phyloP scores from a whole-genome alignment of 2,329 filamentous ascomycete species.

The Ophiocordyceps australis region DNA sequence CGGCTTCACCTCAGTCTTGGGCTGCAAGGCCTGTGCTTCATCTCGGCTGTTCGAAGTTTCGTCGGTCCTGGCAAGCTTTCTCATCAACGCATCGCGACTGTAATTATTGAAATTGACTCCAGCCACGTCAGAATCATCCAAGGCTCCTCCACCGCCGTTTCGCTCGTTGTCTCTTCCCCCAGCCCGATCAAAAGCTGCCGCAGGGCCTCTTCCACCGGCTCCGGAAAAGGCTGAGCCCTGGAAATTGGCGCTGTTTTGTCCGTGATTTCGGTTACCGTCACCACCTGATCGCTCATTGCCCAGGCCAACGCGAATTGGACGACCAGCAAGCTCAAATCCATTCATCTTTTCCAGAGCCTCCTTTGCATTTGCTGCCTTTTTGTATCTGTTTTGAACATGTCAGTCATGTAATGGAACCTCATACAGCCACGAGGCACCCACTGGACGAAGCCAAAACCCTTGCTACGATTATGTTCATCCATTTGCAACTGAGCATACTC shows the following conservation, averaged over 20 bases:
- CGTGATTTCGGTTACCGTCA: slow-evolving; percentile 84
- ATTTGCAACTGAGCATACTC: slow-evolving; percentile 97
- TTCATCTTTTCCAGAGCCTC: slow-evolving; percentile 98
- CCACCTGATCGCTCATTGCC: slow-evolving; percentile 99
- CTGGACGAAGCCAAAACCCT: slow-evolving; percentile 98
- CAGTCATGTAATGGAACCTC: too few relatives aligned
- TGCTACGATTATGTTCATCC: slow-evolving; percentile 76
- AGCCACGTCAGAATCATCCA: slow-evolving; percentile 94
- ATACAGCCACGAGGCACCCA: too few relatives aligned
- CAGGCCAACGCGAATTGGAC: slow-evolving; percentile 94
- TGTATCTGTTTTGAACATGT: slow-evolving; percentile 54
- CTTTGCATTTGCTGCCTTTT: slow-evolving; percentile 76
- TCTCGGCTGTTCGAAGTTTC: slow-evolving; percentile 50
- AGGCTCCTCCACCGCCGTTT: slow-evolving; percentile 74
- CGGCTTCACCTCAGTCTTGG: slow-evolving; percentile 62
- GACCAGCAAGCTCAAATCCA: slow-evolving; percentile 92
- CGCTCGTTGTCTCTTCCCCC: slow-evolving; percentile 82
- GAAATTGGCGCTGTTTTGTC: slow-evolving; percentile 52
- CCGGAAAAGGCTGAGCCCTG: slow-evolving; percentile 88
- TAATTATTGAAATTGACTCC: slow-evolving; percentile 99
- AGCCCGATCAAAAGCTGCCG: slow-evolving; percentile 79
- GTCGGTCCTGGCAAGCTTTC: slow-evolving; percentile 92
- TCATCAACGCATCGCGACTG: slow-evolving; percentile 95
- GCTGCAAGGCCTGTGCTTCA: slow-evolving; percentile 55
- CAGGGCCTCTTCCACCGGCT: slow-evolving; percentile 67